Base-by-base conservation (phyloP, 768 basidiomycete genomes). In the Tricholoma bakamatsutake region DNA sequence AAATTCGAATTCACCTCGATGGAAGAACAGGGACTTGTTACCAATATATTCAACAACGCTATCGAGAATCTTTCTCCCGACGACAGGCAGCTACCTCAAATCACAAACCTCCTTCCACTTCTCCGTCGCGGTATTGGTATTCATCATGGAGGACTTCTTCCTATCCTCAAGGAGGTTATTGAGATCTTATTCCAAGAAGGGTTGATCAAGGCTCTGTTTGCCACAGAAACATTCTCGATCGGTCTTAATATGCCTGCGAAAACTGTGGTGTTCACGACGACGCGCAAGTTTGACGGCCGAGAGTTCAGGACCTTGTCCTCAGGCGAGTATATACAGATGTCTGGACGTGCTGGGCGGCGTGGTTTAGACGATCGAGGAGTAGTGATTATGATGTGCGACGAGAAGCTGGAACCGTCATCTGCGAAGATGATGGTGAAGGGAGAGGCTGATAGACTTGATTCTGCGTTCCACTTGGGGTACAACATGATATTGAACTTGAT, bases 261-360 rank as follows among this genome's bases (percentile, higher is more conserved):
- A 76, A 98, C 97, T 3, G 97, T 99, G 48, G 96, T 99, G 21
- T 99, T 99, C 76, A 97, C 93, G 0, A 82, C 87, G 0, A 88
- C 93, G 2, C 85, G 93, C 61, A 99, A 99, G 73, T 98, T 94
- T 64, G 97, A 99, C 68, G 97, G 97, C 0, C 84, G 83, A 43
- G 93, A 95, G 63, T 97, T 97, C 75, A 81, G 97, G 27, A 92
- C 92, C 66, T 76, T 99, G 34, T 93, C 93, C 0, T 90, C 87
- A 0, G 90, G 97, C 55, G 97, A 99, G 79, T 99, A 99, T 69
- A 97, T 98, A 64, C 97, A 99, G 66, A 99, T 99, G 97, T 95
- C 94, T 0, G 97, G 97, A 54, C 90, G 97, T 55, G 97, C 97
- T 2, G 97, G 97, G 59, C 87, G 97, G 64, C 85, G 97, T 72